A percentile compares a stretch with the other conserved stretches of the same genome.
Conservation (phyloP, 1,284 basidiomycete genomes). For the Papiliotrema fonsecae region DNA sequence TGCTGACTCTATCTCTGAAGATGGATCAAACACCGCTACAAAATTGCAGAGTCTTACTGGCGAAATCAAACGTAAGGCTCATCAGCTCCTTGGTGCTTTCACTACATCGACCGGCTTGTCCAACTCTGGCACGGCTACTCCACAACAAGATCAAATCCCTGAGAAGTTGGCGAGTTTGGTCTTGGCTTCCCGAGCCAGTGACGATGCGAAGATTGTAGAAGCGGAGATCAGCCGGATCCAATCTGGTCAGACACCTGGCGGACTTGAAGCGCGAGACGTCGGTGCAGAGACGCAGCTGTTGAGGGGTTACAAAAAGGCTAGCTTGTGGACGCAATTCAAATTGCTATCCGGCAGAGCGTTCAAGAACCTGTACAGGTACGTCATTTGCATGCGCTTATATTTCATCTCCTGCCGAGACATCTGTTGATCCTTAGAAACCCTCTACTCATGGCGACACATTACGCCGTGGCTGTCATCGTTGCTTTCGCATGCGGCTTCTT, state of each 20-base stretch:
- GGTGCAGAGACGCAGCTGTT: conserved; percentile 61
- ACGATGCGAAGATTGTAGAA: conserved; percentile 60
- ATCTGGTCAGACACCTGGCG: conserved; percentile 39
- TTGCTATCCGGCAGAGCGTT: conserved; percentile 94
- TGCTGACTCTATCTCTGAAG: conserved; percentile 5
- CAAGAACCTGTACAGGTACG: conserved; percentile 76
- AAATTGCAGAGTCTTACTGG: conserved; percentile 5
- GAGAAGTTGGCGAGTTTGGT: conserved; percentile 72
- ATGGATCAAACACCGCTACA: not conserved
- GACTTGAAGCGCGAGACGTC: conserved; percentile 31
- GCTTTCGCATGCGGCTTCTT: conserved; percentile 60
- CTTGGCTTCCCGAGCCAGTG: conserved; percentile 63
- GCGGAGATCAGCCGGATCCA: conserved; percentile 60
- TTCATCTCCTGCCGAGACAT: conserved; percentile 33
- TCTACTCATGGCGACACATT: conserved; percentile 83
- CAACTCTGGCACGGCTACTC: conserved; percentile 45
- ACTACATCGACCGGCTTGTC: conserved; percentile 12
- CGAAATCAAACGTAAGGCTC: conserved; percentile 65
- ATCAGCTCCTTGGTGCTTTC: conserved; percentile 67
- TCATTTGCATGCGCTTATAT: not conserved
- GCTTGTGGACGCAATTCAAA: conserved; percentile 81
- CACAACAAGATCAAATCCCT: conserved; percentile 51
- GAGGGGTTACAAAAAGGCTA: conserved; percentile 75
- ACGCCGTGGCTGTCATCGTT: conserved; percentile 73
- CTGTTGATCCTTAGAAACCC: too few relatives aligned